A percentile compares a stretch with the other conserved stretches of the same genome.
These are phyloP conservation scores for Candida albicans DNA, from an alignment of 1,139 yeast species.

Conservation along the genomic window DNA sequence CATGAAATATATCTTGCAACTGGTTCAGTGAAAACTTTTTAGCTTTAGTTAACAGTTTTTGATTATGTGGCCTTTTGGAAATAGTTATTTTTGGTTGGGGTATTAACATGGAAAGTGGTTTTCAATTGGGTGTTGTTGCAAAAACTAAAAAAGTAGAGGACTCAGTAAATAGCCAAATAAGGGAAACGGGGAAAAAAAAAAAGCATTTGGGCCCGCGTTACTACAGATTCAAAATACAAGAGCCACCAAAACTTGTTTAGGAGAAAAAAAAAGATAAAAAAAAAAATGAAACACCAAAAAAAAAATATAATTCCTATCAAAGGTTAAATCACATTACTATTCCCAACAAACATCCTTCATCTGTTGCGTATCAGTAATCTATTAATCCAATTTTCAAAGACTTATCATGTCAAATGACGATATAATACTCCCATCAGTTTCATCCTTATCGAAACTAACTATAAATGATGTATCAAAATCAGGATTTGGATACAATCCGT, in stretches of 20 bases:
- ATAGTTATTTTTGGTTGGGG: neutral
- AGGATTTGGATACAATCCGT: conserved; percentile 49
- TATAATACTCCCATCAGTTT: conserved; percentile 40
- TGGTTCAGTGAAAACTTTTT: conserved; percentile 4
- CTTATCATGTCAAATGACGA: conserved; percentile 33
- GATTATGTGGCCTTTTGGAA: neutral
- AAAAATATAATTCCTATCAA: too few relatives aligned
- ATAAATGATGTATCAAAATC: conserved; percentile 33
- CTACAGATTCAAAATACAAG: too few relatives aligned
- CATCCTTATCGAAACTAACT: conserved; percentile 36
- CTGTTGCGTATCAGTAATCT: too few relatives aligned
- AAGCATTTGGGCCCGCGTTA: too few relatives aligned
- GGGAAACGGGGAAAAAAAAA: too few relatives aligned
- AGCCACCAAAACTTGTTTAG: too few relatives aligned
- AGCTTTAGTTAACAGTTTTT: neutral
- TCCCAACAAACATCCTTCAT: too few relatives aligned
- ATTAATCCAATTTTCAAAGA: neutral
- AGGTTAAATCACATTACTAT: too few relatives aligned
- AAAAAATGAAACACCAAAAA: too few relatives aligned
- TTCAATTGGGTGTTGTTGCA: neutral
- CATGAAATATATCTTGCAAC: conserved; percentile 3
- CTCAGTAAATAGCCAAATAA: too few relatives aligned
- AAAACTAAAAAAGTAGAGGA: neutral
- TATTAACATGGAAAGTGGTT: neutral
- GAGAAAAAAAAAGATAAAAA: too few relatives aligned